Conservation (phyloP, 805 yeast genomes). For the Spathaspora boniae region DNA sequence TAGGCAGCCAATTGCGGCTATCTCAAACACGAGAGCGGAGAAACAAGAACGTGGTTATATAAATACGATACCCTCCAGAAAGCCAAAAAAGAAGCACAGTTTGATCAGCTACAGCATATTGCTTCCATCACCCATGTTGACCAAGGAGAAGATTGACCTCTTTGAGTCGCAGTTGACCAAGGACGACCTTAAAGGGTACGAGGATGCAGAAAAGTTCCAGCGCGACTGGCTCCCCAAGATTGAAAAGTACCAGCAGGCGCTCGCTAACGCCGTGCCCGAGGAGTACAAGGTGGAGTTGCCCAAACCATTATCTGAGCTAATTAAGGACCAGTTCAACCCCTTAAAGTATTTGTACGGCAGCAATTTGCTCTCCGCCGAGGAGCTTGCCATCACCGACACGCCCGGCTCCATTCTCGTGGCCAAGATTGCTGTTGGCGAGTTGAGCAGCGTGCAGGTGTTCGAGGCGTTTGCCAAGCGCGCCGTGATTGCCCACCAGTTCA, state of each 20-base stretch:
- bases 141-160: too few species aligned
- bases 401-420: constrained; percentile 24
- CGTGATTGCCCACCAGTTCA: constrained; percentile 35
- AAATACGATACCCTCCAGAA: too few species aligned
- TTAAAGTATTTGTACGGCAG: constrained; percentile 30
- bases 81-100: too few species aligned
- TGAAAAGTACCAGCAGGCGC: constrained; percentile 30
- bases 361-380: constrained; percentile 30
- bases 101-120: too few species aligned
- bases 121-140: too few species aligned
- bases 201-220: constrained; percentile 8
- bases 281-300: constrained; percentile 34
- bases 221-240: constrained; percentile 46
- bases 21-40: too few species aligned
- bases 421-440: constrained; percentile 29
- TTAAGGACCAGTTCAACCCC: constrained; percentile 31
- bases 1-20: too few species aligned
- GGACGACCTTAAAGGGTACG: constrained; percentile 5
- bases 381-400: constrained; percentile 36
- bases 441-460: constrained; percentile 33
- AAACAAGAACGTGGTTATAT: too few species aligned
- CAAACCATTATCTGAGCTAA: constrained; percentile 25
- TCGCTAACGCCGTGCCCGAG: constrained; percentile 25
- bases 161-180: constrained; percentile 1
- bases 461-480: constrained; percentile 42